Base-by-base conservation (phyloP, 805 yeast genomes). In the Hanseniaspora singularis region DNA sequence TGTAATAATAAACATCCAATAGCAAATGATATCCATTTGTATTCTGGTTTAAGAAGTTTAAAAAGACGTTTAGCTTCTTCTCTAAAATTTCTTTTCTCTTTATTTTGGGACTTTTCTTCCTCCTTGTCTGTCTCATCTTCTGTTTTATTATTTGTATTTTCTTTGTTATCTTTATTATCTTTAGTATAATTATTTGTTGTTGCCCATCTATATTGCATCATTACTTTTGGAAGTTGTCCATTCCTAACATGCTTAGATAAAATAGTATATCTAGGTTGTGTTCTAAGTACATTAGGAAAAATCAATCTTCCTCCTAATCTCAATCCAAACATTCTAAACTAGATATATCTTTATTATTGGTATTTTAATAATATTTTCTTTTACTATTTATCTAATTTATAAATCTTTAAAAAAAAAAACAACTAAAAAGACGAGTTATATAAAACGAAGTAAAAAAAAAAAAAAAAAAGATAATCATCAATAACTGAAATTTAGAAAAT, bases 1-100 rank as follows among this genome's bases (percentile, higher is more conserved):
- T 43, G 47, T 3, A 43, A 34, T 28, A 43, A 23, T 30, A 43
- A 10, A 23, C 84, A 71, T 0, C 70, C 53, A 33, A 88, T 64
- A 0, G 96, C 96, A 18, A 71, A 61, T 1, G 69, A 53, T 55
- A 81, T 67, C 3, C 79, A 72, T 46, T 65, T 64, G 5, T 70
- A 57, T 57, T 81, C 87, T 2, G 77, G 72, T 51, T 64, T 70
- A 0, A 81, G 76, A n/a, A 81, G 65, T 27, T 58, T 62, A 42
- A 80, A 68, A 24, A 81, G 61, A 34, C 82, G 51, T 42, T 57
- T 57, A 15, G 38, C 44, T 26, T 47, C 47, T 7, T 43, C 47
- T 12, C 18, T 28, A 16, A 43, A 43, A 16, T 30, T 36, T 9
- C 30, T 14, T 28, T 43, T 41, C 11, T 38, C 30, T 2, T 26